These are phyloP conservation scores for Calonectria fujianensis DNA, from an alignment of 2,329 filamentous ascomycete species.

Conservation along the genomic window DNA sequence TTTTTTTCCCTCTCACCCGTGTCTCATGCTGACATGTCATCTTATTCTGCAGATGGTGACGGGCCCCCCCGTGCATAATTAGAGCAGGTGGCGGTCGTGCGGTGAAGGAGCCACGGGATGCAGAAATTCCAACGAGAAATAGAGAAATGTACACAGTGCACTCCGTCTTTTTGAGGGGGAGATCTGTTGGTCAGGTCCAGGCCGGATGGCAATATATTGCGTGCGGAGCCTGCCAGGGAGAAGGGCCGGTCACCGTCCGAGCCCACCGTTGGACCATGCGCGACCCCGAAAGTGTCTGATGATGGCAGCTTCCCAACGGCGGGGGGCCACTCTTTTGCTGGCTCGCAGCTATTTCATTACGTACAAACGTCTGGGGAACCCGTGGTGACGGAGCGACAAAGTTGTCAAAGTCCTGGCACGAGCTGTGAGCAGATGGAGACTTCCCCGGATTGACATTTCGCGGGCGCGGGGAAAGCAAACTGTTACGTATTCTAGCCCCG, in stretches of 20 bases:
- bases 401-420: constrained; percentile 35
- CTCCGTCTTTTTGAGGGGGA: constrained; percentile 6
- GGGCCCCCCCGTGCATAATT: neutral
- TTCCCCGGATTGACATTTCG: constrained; percentile 51
- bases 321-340: constrained; percentile 41
- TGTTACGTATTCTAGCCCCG: constrained; percentile 52
- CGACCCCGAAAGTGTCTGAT: constrained; percentile 39
- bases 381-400: constrained; percentile 40
- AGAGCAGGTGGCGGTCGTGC: constrained; percentile 7
- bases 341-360: constrained; percentile 48
- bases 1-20: neutral
- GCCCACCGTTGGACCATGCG: constrained; percentile 43
- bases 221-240: constrained; percentile 46
- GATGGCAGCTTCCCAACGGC: constrained; percentile 44
- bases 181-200: constrained; percentile 37
- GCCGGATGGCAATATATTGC: constrained; percentile 33
- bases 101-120: constrained; percentile 6
- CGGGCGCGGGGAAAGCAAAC: constrained; percentile 52
- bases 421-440: constrained; percentile 47
- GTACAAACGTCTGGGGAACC: constrained; percentile 51
- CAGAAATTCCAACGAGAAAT: neutral
- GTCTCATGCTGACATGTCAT: constrained; percentile 25
- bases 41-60: neutral
- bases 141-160: constrained; percentile 31
- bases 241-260: constrained; percentile 52